These are phyloP conservation scores for Leptographium wingfieldii DNA, from an alignment of 2,329 filamentous ascomycete genomes.

Conservation along the genomic window DNA sequence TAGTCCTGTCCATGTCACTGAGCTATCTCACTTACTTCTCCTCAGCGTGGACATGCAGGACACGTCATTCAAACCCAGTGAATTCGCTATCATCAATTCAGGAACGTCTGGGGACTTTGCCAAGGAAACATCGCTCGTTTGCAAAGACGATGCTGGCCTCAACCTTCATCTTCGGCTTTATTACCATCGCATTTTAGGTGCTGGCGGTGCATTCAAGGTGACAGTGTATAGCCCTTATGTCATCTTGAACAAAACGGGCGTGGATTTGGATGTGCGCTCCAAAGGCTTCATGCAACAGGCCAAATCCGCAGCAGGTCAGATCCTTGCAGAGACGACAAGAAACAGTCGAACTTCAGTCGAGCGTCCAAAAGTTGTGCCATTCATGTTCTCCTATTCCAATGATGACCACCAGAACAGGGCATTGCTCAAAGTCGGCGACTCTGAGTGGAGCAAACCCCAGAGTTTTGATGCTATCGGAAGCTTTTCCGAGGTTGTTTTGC, in stretches of 20 bases:
- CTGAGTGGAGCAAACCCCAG: conserved; percentile 92
- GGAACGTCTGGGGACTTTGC: conserved; percentile 79
- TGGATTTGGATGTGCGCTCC: conserved; percentile 76
- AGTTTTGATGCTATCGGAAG: conserved; percentile 97
- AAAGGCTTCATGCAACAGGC: conserved; percentile 81
- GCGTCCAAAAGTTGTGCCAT: conserved; percentile 65
- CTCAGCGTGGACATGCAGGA: conserved; percentile 96
- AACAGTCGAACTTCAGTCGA: conserved; percentile 22
- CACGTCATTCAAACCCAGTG: conserved; percentile 84
- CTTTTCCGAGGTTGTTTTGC: conserved; percentile 74
- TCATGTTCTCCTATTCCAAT: conserved; percentile 89
- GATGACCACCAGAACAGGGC: conserved; percentile 89
- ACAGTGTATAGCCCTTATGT: conserved; percentile 93
- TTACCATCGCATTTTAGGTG: conserved; percentile 81
- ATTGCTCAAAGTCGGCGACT: conserved; percentile 75
- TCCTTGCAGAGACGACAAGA: conserved; percentile 29
- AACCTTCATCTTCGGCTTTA: conserved; percentile 74
- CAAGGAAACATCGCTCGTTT: conserved; percentile 63
- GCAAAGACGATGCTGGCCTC: conserved; percentile 76
- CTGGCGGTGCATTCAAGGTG: conserved; percentile 90
- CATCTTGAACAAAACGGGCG: conserved; percentile 85
- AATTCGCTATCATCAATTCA: conserved; percentile 94
- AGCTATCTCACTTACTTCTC: conserved; percentile 83
- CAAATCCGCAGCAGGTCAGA: conserved; percentile 71
- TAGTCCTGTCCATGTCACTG: conserved; percentile 93